Base-by-base conservation (phyloP, 108 stramenopile species). In the Schizochytrium sp. region DNA sequence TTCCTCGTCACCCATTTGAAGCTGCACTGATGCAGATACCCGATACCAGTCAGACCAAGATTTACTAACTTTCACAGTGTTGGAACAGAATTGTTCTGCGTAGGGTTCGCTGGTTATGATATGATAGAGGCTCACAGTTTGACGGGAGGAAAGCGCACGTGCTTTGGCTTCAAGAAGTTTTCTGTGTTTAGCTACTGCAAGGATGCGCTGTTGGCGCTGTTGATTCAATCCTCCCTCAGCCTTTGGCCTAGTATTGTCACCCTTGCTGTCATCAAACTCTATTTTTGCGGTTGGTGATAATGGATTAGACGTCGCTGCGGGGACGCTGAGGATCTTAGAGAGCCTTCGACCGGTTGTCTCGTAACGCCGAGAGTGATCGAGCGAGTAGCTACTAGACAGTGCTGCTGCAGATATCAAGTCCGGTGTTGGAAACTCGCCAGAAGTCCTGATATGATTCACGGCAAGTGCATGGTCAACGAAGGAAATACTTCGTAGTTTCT, bases 31-130 rank as follows among this genome's bases (percentile, higher is more conserved):
- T 15, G 72, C 5, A 8, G n/a, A 8, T 12, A 42, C n/a, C 8
- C 72, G 72, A 15, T 72, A 72, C 41, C 72, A 42, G 41, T 72
- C 72, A 72, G 72, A 17, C 57, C 57, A 58, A 17, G 57, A 58
- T 58, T 17, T 58, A 10, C 13, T 28, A 28, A 28, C 0, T 7
- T 7, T 12, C 5, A 7, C 64, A 38, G 64, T 44, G 1, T 28
- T 28, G 19, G 12, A 38, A 44, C 64, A 15, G 64, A 69, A 69
- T 69, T 12, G 19, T 8, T 12, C 64, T 44, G 5, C 44, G 76
- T 83, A 83, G 0, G 49, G 50, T 13, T 46, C 17, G 47, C 50
- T 55, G 5, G 76, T 83, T n/a, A 83, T 83, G 50, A 40, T 13
- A 28, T 83, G 76, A 42, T 55, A 83, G 17, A 83, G 53, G 0